Percentiles rank a stretch among this genome's conserved stretches.
Conservation (phyloP, 495 filamentous ascomycete species). For the Aspergillus bridgeri region DNA sequence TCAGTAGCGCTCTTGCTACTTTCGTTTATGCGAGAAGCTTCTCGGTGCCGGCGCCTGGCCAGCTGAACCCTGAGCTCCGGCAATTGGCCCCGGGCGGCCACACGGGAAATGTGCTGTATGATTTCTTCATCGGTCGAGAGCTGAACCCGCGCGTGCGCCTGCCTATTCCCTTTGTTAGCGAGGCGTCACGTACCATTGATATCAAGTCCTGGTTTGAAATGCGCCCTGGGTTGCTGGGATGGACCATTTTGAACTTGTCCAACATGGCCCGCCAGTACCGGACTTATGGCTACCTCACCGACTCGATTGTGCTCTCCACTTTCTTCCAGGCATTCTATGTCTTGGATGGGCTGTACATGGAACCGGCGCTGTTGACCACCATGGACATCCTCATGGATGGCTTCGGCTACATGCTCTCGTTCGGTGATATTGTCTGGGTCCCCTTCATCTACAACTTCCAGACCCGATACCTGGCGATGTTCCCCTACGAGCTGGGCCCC, state of each 20-base stretch:
- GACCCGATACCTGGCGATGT: constrained; percentile 79
- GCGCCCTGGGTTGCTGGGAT: constrained; percentile 85
- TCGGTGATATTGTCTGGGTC: constrained; percentile 91
- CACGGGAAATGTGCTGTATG: constrained; percentile 84
- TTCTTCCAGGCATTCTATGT: constrained; percentile 80
- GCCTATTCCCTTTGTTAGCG: constrained; percentile 63
- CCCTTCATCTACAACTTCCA: constrained; percentile 88
- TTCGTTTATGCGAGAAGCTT: constrained; percentile 83
- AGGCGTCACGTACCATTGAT: constrained; percentile 62
- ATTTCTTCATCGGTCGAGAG: constrained; percentile 96
- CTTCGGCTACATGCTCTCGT: constrained; percentile 95
- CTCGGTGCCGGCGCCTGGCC: constrained; percentile 62
- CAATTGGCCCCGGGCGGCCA: constrained; percentile 78
- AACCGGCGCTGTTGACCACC: constrained; percentile 87
- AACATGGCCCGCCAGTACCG: constrained; percentile 87
- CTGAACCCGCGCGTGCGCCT: constrained; percentile 85
- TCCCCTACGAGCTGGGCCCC: constrained; percentile 73
- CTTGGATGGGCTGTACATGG: constrained; percentile 84
- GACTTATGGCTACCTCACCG: constrained; percentile 75
- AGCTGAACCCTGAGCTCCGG: constrained; percentile 58
- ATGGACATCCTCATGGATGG: constrained; percentile 96
- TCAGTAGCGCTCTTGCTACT: constrained; percentile 62
- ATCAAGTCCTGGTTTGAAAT: constrained; percentile 91
- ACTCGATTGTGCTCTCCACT: constrained; percentile 81
- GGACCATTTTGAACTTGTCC: constrained; percentile 82